These are phyloP conservation scores for Fusarium nanum DNA, from an alignment of 2,329 filamentous ascomycete genomes.

Conservation along the genomic window DNA sequence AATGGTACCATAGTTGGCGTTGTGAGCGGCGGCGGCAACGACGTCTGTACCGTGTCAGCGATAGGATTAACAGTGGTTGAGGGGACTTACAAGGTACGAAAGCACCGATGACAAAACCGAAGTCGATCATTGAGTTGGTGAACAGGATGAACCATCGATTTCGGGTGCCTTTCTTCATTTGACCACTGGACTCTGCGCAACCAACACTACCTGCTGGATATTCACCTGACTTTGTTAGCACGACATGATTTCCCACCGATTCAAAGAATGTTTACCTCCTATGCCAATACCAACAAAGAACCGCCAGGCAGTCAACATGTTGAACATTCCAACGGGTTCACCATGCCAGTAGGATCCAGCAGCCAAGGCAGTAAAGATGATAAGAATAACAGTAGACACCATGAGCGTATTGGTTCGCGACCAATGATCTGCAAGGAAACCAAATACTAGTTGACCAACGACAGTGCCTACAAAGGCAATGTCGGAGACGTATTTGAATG, in stretches of 20 bases:
- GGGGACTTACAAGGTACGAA: slow-evolving; percentile 71
- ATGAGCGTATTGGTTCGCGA: slow-evolving; percentile 86
- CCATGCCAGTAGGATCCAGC: slow-evolving; percentile 82
- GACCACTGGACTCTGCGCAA: slow-evolving; percentile 84
- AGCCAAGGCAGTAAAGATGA: slow-evolving; percentile 84
- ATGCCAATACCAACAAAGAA: slow-evolving; percentile 88
- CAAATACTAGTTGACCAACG: slow-evolving; percentile 83
- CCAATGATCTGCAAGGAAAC: slow-evolving; percentile 84
- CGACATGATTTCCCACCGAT: background rate
- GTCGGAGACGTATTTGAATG: slow-evolving; percentile 79
- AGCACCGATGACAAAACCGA: slow-evolving; percentile 82
- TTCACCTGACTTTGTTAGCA: slow-evolving; percentile 61
- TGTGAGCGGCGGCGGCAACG: slow-evolving; percentile 66
- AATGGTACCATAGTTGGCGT: slow-evolving; percentile 75
- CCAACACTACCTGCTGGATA: slow-evolving; percentile 85
- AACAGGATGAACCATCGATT: slow-evolving; percentile 93
- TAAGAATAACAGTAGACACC: slow-evolving; percentile 82
- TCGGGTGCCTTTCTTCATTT: slow-evolving; percentile 82
- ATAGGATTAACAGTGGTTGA: fast-evolving
- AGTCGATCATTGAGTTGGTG: slow-evolving; percentile 88
- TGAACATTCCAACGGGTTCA: slow-evolving; percentile 76
- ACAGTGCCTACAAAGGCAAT: slow-evolving; percentile 92
- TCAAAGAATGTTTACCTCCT: slow-evolving; percentile 60
- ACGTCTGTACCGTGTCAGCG: slow-evolving; percentile 50
- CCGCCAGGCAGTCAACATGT: slow-evolving; percentile 80